Evolutionary conservation across 1,284 basidiomycete species (phyloP).

Genomic region (Mycena sp.): DNA sequence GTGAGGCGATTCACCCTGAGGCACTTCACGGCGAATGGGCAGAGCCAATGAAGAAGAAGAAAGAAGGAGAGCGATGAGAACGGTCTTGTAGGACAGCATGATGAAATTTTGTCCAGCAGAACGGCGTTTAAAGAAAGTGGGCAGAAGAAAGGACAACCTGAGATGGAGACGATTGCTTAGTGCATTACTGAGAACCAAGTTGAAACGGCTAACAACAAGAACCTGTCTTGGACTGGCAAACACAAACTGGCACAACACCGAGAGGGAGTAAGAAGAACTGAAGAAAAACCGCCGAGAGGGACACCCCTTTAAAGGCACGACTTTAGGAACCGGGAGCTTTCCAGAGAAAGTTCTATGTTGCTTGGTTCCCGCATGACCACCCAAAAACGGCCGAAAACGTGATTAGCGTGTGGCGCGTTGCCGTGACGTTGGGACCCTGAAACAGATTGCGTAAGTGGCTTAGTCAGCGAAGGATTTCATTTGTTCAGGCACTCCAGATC

Average conservation of each 20-base stretch:
- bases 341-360: no score
- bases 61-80: slow-evolving; percentile 50
- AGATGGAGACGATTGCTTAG: slow-evolving; percentile 22
- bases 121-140: slow-evolving; percentile 36
- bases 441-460: no score
- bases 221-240: slow-evolving; percentile 57
- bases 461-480: no score
- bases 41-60: slow-evolving; percentile 49
- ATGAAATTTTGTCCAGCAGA: slow-evolving; percentile 30
- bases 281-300: slow-evolving; percentile 6
- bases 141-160: slow-evolving; percentile 31
- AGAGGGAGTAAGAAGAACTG: slow-evolving; percentile 36
- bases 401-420: no score
- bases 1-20: slow-evolving; percentile 58
- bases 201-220: slow-evolving; percentile 51
- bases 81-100: slow-evolving; percentile 56
- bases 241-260: slow-evolving; percentile 47
- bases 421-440: no score
- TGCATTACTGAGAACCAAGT: slow-evolving; percentile 26
- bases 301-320: slow-evolving; percentile 24
- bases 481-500: no score
- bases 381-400: no score
- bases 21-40: slow-evolving; percentile 68
- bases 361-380: no score
- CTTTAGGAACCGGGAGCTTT: no score